A percentile compares a stretch with the other conserved stretches of the same genome.
phyloP scores from a whole-genome alignment of 768 basidiomycete species.

The Mrakia hoshinonis region DNA sequence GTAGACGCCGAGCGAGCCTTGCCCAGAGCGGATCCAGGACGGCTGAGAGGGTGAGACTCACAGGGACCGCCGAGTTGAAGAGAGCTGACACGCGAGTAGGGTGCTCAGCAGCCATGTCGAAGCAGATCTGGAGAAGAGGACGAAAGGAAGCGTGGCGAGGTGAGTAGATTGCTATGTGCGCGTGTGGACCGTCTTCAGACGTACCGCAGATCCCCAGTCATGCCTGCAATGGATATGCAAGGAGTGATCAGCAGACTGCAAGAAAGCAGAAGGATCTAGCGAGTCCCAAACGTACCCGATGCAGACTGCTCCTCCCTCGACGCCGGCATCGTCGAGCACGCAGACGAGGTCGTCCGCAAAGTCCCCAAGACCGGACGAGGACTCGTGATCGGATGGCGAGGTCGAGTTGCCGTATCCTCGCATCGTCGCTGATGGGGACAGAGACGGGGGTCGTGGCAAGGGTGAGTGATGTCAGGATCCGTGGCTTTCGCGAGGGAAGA shows the following conservation, averaged over 20 bases:
- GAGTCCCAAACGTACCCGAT: slow-evolving; percentile 50
- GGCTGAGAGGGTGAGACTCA: not conserved
- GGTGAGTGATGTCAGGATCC: too few species aligned
- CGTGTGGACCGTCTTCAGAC: too few species aligned
- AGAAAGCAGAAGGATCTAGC: too few species aligned
- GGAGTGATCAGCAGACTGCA: not conserved
- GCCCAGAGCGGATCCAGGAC: not conserved
- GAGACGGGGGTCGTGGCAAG: too few species aligned
- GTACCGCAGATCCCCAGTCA: slow-evolving; percentile 60
- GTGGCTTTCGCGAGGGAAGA: slow-evolving; percentile 46
- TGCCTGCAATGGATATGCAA: slow-evolving; percentile 48
- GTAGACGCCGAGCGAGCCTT: not conserved
- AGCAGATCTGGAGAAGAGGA: slow-evolving; percentile 2
- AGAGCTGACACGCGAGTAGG: not conserved
- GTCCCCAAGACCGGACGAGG: slow-evolving; percentile 56
- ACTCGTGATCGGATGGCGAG: slow-evolving; percentile 55
- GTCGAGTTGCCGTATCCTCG: slow-evolving; percentile 64
- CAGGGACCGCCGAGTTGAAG: not conserved
- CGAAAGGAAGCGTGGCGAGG: not conserved
- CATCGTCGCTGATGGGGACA: slow-evolving; percentile 43
- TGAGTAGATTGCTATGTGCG: too few species aligned
- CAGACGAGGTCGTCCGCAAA: slow-evolving; percentile 58
- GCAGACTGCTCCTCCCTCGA: slow-evolving; percentile 48
- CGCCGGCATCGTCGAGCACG: slow-evolving; percentile 50
- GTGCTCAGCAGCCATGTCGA: not conserved